Evolutionary conservation across 2,329 filamentous ascomycete genomes (phyloP), one percentile per base, ranked within the genome.

Genomic region (Thielaviopsis ethacetica): DNA sequence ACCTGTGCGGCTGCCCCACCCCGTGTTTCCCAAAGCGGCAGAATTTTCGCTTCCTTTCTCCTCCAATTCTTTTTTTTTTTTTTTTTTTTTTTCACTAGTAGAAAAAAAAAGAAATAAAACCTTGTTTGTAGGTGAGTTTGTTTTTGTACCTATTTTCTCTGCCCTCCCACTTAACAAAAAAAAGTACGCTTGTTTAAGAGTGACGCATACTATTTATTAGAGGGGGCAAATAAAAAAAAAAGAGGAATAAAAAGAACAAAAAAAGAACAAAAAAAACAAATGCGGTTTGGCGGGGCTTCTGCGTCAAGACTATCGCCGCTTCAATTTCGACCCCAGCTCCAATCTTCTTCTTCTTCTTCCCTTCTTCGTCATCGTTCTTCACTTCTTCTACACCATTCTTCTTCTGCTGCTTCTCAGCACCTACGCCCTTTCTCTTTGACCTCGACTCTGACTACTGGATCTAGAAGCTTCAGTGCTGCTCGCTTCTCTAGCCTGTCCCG

Each of bases 231-330:
- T 17, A 44, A 44, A 44, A 44, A 44, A 44, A 44, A 44, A 15
- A 52, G 12, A 52, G 24, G n/a, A 27, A 22, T 24, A n/a, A 53
- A 27, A 53, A 53, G 3, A 19, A 22, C 2, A 19, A 19, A 22
- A 17, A 22, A 22, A 27, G 50, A 22, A 22, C n/a, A 55, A 30
- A 52, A 51, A 56, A 27, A 17, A 27, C 57, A 58, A 58, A 58
- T 58, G 44, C 21, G 17, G 51, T 58, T 58, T 58, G 51, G 57
- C 51, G 51, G 57, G 51, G 57, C 57, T 58, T 53, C 50, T 17
- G 51, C 38, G 21, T 47, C 57, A 53, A 12, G 24, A 49, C 26
- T 41, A 17, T 58, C 13, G 26, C 47, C 56, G 21, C 44, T 57
- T 50, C 24, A 30, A 38, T 38, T 38, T 38, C 34, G 15, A 38